phyloP scores from a whole-genome alignment of 495 filamentous ascomycete species.

The Gamarada debralockiae region DNA sequence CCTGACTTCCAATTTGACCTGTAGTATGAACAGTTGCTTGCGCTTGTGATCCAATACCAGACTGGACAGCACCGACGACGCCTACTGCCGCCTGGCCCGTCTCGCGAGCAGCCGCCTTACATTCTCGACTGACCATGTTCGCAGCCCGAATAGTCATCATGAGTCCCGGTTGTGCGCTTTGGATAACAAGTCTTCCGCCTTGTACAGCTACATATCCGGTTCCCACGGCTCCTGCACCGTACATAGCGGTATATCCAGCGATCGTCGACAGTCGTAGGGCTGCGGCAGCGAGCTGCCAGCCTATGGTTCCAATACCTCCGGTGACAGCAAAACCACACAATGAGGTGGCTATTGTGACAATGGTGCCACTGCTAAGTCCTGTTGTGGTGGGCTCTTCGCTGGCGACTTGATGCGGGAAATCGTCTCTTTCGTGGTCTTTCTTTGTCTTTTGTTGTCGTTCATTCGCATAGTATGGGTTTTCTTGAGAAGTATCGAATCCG shows the following conservation, averaged over 20 bases:
- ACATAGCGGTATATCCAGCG: not conserved
- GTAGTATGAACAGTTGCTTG: not conserved
- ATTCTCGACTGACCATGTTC: not conserved
- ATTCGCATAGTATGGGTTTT: too few species aligned
- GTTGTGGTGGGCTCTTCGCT: too few species aligned
- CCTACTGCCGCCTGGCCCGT: not conserved
- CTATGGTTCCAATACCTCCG: not conserved
- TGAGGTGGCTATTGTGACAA: not conserved
- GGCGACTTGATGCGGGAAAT: too few species aligned
- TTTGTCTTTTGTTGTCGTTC: too few species aligned
- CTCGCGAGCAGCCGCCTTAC: not conserved
- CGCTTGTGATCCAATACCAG: not conserved
- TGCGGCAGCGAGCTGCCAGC: not conserved
- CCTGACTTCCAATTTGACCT: not conserved
- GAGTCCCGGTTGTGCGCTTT: not conserved
- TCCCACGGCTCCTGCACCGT: not conserved
- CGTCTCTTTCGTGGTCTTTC: too few species aligned
- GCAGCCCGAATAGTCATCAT: not conserved
- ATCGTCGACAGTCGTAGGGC: not conserved
- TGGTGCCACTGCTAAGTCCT: too few species aligned
- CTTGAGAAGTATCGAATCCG: too few species aligned
- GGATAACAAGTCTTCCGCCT: not conserved
- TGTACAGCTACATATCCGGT: not conserved
- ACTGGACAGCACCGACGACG: not conserved
- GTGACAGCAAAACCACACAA: not conserved